Evolutionary conservation across 2,329 filamentous ascomycete species (phyloP), one percentile per base, ranked within the genome.

Genomic region (Phyllosticta citrichinensis): DNA sequence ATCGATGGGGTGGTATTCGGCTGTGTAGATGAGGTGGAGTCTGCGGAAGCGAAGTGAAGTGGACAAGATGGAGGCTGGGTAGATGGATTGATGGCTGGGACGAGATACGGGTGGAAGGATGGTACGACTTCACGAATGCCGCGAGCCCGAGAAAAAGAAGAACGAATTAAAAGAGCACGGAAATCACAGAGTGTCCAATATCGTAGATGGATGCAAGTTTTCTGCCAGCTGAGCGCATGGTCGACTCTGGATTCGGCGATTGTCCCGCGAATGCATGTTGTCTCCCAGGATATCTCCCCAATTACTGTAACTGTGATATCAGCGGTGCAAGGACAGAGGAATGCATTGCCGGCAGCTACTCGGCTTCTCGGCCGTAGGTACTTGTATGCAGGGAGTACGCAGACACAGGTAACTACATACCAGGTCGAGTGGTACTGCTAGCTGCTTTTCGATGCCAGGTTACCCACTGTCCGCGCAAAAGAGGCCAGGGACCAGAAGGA

Each of bases 401-500:
- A n/a, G 40, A 8, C 5, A 47, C 40, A 47, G 2, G 14, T n/a
- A 8, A 8, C 40, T 47, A n/a, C 17, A n/a, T 6, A 47, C 40
- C 40, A n/a, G 40, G 40, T 47, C n/a, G 40, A 8, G 14, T 47
- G 40, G 2, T n/a, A 47, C 17, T n/a, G 8, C 14, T 47, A 47
- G 17, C 40, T 47, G 40, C 40, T 19, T 47, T 2, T 47, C n/a
- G 40, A 47, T n/a, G 40, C 40, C 17, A n/a, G 40, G 40, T n/a
- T 47, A 2, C 72, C 73, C 6, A 68, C 66, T 2, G 63, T 67
- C 25, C 73, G 64, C 2, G 70, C 77, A 68, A 88, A 88, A 8
- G 77, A 76, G 33, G 78, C 79, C 55, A 81, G 70, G 2, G 87
- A 81, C 74, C 86, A 91, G 40, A 91, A 81, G 0, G 83, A 80